Evolutionary conservation across 2,329 filamentous ascomycete species (phyloP).

Genomic region (Blastomyces emzantsi): DNA sequence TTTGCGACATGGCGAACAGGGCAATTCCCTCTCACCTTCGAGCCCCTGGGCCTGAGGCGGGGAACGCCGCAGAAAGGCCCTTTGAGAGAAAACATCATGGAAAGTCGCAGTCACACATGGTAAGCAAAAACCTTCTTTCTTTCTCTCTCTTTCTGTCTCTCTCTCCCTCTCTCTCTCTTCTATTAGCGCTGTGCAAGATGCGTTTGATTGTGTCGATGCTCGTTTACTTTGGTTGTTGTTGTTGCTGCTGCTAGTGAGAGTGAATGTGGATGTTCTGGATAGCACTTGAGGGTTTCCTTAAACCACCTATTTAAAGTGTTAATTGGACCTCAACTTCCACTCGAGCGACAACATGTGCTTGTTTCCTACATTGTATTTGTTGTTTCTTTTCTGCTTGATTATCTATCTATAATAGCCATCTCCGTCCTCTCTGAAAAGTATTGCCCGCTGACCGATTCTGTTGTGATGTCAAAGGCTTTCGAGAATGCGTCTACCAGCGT

Average conservation of each 20-base stretch:
- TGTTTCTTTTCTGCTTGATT: not conserved
- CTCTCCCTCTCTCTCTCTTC: not conserved
- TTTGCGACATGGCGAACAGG: conserved; percentile 58
- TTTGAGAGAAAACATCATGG: conserved; percentile 44
- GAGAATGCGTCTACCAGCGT: conserved; percentile 99
- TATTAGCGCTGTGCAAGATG: not conserved
- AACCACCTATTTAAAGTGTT: not conserved
- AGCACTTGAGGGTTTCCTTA: not conserved
- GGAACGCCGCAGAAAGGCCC: conserved; percentile 27
- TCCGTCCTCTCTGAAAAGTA: not conserved
- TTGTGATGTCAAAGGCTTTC: conserved; percentile 59
- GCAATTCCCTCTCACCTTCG: conserved; percentile 76
- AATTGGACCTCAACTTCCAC: not conserved
- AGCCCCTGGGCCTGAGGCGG: conserved; percentile 35
- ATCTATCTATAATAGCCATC: not conserved
- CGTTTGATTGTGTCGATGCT: not conserved
- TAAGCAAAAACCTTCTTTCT: conserved; percentile 29
- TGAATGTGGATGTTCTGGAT: not conserved
- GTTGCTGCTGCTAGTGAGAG: not conserved
- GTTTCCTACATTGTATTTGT: not conserved
- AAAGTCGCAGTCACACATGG: conserved; percentile 49
- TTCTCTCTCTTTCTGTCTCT: not conserved
- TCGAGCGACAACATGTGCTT: not conserved
- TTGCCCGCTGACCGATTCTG: conserved; percentile 10
- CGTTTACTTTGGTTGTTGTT: not conserved